phyloP scores from a whole-genome alignment of 1,284 basidiomycete species.

The Pseudozyma sp. region DNA sequence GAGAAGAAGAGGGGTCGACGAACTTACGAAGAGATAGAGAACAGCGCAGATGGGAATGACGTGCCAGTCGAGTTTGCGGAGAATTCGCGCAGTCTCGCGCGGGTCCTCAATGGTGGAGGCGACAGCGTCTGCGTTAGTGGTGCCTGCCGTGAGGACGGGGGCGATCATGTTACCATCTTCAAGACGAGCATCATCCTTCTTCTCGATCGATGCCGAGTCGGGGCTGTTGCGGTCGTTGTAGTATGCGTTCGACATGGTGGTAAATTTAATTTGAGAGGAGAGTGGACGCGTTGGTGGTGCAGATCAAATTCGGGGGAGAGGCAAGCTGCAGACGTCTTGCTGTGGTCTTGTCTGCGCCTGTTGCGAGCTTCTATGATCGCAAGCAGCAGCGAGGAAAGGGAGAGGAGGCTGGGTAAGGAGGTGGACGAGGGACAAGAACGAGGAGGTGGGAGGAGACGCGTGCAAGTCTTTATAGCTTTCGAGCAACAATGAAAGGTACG shows the following conservation, averaged over 20 bases:
- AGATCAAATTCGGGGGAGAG: neutral
- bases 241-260: slow-evolving; percentile 22
- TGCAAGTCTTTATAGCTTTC: slow-evolving; percentile 23
- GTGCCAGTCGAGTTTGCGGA: slow-evolving; percentile 55
- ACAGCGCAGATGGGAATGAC: slow-evolving; percentile 69
- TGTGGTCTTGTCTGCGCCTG: neutral
- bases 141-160: slow-evolving; percentile 48
- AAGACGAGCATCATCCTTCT: slow-evolving; percentile 46
- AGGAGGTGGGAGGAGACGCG: neutral
- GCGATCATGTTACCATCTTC: slow-evolving; percentile 44
- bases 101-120: slow-evolving; percentile 41
- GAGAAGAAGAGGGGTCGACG: neutral
- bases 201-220: slow-evolving; percentile 51
- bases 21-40: slow-evolving; percentile 74
- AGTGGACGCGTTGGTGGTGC: neutral
- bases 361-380: neutral
- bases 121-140: slow-evolving; percentile 37
- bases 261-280: neutral
- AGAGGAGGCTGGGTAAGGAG: slow-evolving; percentile 1
- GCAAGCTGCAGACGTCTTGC: neutral
- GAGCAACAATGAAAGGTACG: neutral
- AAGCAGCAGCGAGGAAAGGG: neutral
- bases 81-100: slow-evolving; percentile 38
- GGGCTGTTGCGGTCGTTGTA: slow-evolving; percentile 22
- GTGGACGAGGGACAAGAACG: slow-evolving; percentile 7